These are phyloP conservation scores for Colletotrichum neosansevieriae DNA, from an alignment of 2,329 filamentous ascomycete species.

Conservation along the genomic window DNA sequence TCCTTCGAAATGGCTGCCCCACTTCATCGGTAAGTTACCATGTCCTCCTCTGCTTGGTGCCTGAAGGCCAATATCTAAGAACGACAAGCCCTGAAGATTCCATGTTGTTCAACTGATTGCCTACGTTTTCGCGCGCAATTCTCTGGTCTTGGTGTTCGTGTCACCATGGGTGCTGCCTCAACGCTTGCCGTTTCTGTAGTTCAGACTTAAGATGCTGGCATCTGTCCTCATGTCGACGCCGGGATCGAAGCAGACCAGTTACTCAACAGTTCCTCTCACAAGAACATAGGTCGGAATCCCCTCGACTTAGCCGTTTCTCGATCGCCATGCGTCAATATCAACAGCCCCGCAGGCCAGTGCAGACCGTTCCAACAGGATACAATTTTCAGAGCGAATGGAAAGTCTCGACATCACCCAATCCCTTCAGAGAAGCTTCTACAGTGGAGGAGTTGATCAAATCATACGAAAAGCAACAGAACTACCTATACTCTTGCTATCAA, in stretches of 20 bases:
- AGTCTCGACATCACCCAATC: conserved; percentile 11
- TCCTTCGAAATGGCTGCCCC: neutral
- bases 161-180: neutral
- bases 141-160: neutral
- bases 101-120: conserved; percentile 1
- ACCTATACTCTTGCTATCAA: conserved; percentile 26
- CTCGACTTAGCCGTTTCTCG: neutral
- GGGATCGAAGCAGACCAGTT: neutral
- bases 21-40: neutral
- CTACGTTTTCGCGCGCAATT: neutral
- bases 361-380: neutral
- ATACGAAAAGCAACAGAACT: neutral
- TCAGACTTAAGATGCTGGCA: conserved; percentile 13
- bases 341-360: neutral
- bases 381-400: neutral
- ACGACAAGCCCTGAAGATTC: conserved; percentile 12
- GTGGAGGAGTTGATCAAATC: neutral
- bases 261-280: neutral
- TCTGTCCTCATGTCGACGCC: neutral
- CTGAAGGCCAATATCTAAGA: neutral
- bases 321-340: conserved; percentile 11
- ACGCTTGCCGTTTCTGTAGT: neutral
- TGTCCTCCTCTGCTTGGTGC: neutral
- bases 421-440: conserved; percentile 7
- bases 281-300: too few relatives aligned